Evolutionary conservation across 2,329 filamentous ascomycete genomes (phyloP).

Genomic region (Pyrenochaeta sp.): DNA sequence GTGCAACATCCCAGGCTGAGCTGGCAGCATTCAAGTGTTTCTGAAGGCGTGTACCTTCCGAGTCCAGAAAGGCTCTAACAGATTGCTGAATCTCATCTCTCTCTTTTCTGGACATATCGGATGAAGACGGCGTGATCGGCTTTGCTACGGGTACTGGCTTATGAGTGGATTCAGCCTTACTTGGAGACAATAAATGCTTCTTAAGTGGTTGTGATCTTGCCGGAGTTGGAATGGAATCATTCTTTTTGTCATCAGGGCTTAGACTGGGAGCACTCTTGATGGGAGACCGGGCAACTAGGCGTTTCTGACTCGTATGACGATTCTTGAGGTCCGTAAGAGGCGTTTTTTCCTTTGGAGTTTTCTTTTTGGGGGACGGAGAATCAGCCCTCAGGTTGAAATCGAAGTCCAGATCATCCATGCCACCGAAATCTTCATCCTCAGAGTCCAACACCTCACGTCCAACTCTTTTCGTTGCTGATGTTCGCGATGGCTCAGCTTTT

Average conservation of each 20-base stretch:
- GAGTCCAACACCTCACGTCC: slow-evolving; percentile 37
- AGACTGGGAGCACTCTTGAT: slow-evolving; percentile 24
- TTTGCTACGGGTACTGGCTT: slow-evolving; percentile 1
- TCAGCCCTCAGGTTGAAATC: slow-evolving; percentile 16
- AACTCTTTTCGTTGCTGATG: slow-evolving; percentile 23
- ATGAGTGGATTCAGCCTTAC: slow-evolving; percentile 10
- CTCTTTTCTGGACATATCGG: slow-evolving; percentile 36
- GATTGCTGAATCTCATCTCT: slow-evolving; percentile 24
- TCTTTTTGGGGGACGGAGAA: slow-evolving; percentile 15
- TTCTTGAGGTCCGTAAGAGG: slow-evolving; percentile 16
- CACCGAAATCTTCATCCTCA: slow-evolving; percentile 41
- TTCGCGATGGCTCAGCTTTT: slow-evolving; percentile 8
- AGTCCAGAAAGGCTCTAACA: slow-evolving; percentile 33
- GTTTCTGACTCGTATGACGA: slow-evolving; percentile 12
- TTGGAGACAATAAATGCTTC: slow-evolving; percentile 17
- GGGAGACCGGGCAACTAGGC: slow-evolving; percentile 36
- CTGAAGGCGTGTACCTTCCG: slow-evolving; percentile 31
- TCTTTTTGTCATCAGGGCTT: slow-evolving; percentile 22
- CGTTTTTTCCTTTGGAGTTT: slow-evolving; percentile 17
- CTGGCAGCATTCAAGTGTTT: slow-evolving; percentile 32
- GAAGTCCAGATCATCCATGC: slow-evolving; percentile 36
- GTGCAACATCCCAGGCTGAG: slow-evolving; percentile 35
- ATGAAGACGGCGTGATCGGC: slow-evolving; percentile 20
- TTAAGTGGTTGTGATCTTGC: slow-evolving; percentile 23
- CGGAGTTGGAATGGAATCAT: slow-evolving; percentile 26